Evolutionary conservation across 1,284 basidiomycete species (phyloP).

Genomic region (Trichosporon sp.): DNA sequence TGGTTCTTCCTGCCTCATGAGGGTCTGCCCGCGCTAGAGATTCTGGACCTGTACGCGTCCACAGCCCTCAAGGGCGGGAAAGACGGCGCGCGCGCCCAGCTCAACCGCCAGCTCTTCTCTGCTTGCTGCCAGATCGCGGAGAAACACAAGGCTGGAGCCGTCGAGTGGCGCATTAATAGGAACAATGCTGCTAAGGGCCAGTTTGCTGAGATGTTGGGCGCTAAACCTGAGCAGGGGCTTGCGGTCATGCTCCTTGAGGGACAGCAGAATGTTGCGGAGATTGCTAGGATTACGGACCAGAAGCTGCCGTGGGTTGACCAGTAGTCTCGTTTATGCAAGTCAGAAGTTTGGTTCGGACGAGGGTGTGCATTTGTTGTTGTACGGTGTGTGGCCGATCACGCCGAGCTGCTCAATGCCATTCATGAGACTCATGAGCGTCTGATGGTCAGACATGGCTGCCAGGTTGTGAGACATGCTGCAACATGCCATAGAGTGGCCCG

Average conservation of each 20-base stretch:
- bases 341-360: background rate
- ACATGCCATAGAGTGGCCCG: no score
- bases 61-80: background rate
- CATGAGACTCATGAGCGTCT: no score
- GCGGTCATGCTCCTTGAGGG: background rate
- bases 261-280: background rate
- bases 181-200: background rate
- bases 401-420: no score
- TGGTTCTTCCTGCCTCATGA: constrained; percentile 1
- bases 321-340: background rate
- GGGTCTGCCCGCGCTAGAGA: background rate
- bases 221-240: background rate
- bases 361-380: no score
- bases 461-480: no score
- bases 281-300: background rate
- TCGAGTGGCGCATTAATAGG: background rate
- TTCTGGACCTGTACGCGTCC: constrained; percentile 2
- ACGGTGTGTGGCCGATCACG: no score
- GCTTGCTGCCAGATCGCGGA: constrained; percentile 1
- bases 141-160: background rate
- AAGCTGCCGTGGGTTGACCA: background rate
- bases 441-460: no score
- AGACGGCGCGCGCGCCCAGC: background rate
- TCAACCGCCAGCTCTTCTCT: constrained; percentile 1
- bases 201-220: background rate